phyloP scores from a whole-genome alignment of 192 early-diverging fungal genomes.

The Mortierella antarctica region DNA sequence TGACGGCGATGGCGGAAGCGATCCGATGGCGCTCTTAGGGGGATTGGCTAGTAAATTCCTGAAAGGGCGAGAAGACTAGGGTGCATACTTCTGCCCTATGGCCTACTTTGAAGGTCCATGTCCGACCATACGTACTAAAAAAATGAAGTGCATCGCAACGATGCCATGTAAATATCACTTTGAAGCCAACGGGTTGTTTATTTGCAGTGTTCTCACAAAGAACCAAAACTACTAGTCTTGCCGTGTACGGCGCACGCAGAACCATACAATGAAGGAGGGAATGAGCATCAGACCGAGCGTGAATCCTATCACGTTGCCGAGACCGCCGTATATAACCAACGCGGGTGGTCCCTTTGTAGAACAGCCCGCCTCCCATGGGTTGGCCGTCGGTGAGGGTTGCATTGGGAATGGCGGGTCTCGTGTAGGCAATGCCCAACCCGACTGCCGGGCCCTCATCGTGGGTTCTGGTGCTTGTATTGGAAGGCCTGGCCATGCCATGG shows the following conservation, averaged over 20 bases:
- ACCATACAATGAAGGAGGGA: slow-evolving; percentile 44
- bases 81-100: too few species aligned
- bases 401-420: too few species aligned
- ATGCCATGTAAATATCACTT: neutral
- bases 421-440: too few species aligned
- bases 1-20: neutral
- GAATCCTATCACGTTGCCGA: slow-evolving; percentile 4
- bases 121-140: neutral
- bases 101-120: too few species aligned
- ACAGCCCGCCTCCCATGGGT: too few species aligned
- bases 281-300: slow-evolving; percentile 27
- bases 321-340: slow-evolving; percentile 4
- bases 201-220: neutral
- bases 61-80: slow-evolving; percentile 11
- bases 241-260: slow-evolving; percentile 23
- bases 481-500: too few species aligned
- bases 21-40: slow-evolving; percentile 4
- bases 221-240: neutral
- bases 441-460: too few species aligned
- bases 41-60: slow-evolving; percentile 26
- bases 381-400: too few species aligned
- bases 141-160: neutral
- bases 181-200: neutral
- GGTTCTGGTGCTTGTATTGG: too few species aligned
- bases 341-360: neutral